These are phyloP conservation scores for Gnomoniopsis sp. DNA, from an alignment of 2,329 filamentous ascomycete species.

Conservation along the genomic window DNA sequence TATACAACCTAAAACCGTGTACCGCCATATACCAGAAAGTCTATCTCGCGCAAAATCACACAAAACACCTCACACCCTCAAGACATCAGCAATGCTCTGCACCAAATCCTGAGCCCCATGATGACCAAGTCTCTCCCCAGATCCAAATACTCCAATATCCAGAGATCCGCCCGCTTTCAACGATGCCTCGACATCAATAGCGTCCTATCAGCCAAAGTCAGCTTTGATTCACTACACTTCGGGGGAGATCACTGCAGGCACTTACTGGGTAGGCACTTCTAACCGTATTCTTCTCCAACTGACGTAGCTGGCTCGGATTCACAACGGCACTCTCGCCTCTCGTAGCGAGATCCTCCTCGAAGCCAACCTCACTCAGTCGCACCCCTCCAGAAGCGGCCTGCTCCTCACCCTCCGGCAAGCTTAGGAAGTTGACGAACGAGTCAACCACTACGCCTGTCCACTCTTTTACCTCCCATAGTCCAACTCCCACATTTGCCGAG, in stretches of 20 bases:
- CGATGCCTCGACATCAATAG: slow-evolving; percentile 39
- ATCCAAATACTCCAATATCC: slow-evolving; percentile 39
- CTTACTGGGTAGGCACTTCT: slow-evolving; percentile 31
- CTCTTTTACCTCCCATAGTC: slow-evolving; percentile 65
- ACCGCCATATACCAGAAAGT: too few relatives aligned
- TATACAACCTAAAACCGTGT: neutral
- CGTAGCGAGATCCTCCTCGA: slow-evolving; percentile 1
- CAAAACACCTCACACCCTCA: neutral
- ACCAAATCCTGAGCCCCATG: slow-evolving; percentile 4
- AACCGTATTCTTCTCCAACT: slow-evolving; percentile 25
- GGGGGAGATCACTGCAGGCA: neutral
- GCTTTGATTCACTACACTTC: neutral
- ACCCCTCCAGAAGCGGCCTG: neutral
- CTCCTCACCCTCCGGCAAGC: slow-evolving; percentile 35
- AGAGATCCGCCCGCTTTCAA: slow-evolving; percentile 26
- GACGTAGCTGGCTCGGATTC: slow-evolving; percentile 10
- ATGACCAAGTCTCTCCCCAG: slow-evolving; percentile 11
- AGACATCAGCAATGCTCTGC: neutral
- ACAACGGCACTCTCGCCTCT: neutral
- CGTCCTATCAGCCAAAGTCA: slow-evolving; percentile 26
- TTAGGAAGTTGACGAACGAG: slow-evolving; percentile 80
- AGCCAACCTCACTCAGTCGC: neutral
- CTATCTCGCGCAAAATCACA: neutral
- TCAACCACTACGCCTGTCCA: slow-evolving; percentile 74
- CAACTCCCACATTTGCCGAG: slow-evolving; percentile 52